Evolutionary conservation across 2,329 filamentous ascomycete genomes (phyloP), one percentile per base, ranked within the genome.

Genomic region (Leptographium galeiforme): DNA sequence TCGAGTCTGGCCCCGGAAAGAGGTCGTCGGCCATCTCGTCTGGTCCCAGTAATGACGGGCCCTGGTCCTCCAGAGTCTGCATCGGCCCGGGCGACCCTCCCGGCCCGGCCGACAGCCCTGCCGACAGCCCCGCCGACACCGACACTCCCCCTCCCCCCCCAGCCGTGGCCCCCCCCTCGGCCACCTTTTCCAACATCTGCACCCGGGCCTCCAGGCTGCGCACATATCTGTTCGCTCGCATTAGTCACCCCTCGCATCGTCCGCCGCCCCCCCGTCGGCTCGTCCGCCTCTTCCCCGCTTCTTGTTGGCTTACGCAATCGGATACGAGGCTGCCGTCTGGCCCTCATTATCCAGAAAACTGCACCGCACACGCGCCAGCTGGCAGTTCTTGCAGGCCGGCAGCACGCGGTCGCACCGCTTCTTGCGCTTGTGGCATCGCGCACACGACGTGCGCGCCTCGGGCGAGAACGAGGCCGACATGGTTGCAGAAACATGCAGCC

Each of bases 351-450:
- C 66, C 10, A 67, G 60, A 52, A 71, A 71, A 57, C 70, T 72
- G 59, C 70, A 72, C 6, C 59, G 53, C 2, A 70, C 63, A 18
- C 62, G 61, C 6, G 69, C 69, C 30, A 59, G 57, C 14, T 59
- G 59, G 57, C 70, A 72, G 44, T 69, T 70, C 8, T 64, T 61
- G 55, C 70, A 72, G 38, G 63, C 59, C 1, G 70, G 70, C 19
- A 72, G 55, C 2, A 53, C 55, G 12, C 67, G 62, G 58, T 72
- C 70, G 54, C 70, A 72, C 48, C 66, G 63, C 62, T 72, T 72
- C 58, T 72, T 72, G 25, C 70, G 59, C 46, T 64, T 64, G 56
- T 72, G 67, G 53, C 70, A 72, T 13, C 70, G 53, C 2, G 53
- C 34, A 43, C 57, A 59, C 25, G 54, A 57, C 18, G 51, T 54